Conservation (phyloP, 768 basidiomycete species). For the Auriscalpium vulgare region DNA sequence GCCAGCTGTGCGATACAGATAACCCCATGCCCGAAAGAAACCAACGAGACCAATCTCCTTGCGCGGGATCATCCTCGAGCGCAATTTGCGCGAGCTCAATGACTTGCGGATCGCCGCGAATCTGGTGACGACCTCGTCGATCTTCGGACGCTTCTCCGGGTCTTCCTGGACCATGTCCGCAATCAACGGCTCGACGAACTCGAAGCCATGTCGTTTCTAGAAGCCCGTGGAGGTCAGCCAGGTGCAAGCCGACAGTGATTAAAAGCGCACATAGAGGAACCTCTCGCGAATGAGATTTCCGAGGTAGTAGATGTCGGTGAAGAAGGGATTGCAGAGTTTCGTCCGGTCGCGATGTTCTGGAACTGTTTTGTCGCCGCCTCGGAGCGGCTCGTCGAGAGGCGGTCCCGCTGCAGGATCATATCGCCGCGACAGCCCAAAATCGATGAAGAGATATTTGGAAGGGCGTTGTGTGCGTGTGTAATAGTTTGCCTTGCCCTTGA, state of each 20-base stretch:
- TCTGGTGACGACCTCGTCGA: conserved; percentile 27
- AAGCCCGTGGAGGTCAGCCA: not conserved
- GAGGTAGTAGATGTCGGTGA: conserved; percentile 19
- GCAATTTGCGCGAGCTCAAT: conserved; percentile 25
- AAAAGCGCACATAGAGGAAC: conserved; percentile 14
- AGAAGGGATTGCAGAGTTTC: conserved; percentile 16
- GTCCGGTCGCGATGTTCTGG: conserved; percentile 16
- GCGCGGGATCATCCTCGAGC: conserved; percentile 6
- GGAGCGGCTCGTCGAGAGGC: conserved; percentile 13
- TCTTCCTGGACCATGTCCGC: conserved; percentile 29
- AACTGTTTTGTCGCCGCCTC: conserved; percentile 19
- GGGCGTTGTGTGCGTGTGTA: conserved; percentile 19
- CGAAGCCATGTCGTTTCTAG: conserved; percentile 7
- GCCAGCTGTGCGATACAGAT: not conserved
- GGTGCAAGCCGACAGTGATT: not conserved
- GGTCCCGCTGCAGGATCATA: conserved; percentile 9
- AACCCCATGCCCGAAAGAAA: not conserved
- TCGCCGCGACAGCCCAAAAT: conserved; percentile 21
- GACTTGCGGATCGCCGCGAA: conserved; percentile 22
- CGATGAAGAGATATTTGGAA: conserved; percentile 22
- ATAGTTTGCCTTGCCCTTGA: conserved; percentile 7
- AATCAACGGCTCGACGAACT: conserved; percentile 11
- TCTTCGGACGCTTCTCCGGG: conserved; percentile 27
- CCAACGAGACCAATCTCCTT: not conserved
- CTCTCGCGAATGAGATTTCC: conserved; percentile 16